Base-by-base conservation (phyloP, 2,329 filamentous ascomycete species). In the Claviceps humidiphila region DNA sequence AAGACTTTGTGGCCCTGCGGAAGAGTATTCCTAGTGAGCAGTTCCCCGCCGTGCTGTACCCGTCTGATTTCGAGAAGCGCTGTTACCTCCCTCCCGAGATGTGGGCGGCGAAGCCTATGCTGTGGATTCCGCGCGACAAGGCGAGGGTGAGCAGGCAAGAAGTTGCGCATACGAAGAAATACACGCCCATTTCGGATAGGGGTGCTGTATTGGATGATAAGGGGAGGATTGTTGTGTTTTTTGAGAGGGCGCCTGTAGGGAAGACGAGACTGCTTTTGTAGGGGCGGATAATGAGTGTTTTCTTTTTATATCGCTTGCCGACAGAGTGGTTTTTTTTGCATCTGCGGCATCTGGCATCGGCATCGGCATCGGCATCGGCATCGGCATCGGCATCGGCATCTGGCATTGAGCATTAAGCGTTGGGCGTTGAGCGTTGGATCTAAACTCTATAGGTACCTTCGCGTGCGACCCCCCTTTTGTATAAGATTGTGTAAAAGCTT, bases 81-180 rank as follows among this genome's bases (percentile, higher is more conserved):
- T 71, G 74, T 11, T 89, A 78, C 66, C 82, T 89, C 56, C 87
- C 89, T 0, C 77, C 84, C 0, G 68, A 70, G 50, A 58, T 69
- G 75, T 91, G 62, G 77, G 67, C 24, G 74, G 79, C 55, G 58
- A 74, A 58, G 68, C 86, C 87, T 2, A 70, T 88, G 34, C 73
- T 95, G n/a, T 95, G 89, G 89, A 86, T 95, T 51, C 88, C 89
- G 0, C 74, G 79, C 53, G 89, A 95, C 61, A 69, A 76, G 1
- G 78, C 82, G 24, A 86, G 88, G 9, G 78, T 95, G 43, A 88
- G 82, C 51, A 75, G 75, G 60, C 86, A 94, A 64, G 89, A 95
- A 67, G 74, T 93, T 51, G 74, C 74, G 13, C 85, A 93, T 60
- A 86, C 85, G 0, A 73, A 73, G 58, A 80, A 77, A 60, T 77